A percentile compares a stretch with the other conserved stretches of the same genome.
These are phyloP conservation scores for Hebeloma cylindrosporum DNA, from an alignment of 768 basidiomycete genomes.

Conservation along the genomic window DNA sequence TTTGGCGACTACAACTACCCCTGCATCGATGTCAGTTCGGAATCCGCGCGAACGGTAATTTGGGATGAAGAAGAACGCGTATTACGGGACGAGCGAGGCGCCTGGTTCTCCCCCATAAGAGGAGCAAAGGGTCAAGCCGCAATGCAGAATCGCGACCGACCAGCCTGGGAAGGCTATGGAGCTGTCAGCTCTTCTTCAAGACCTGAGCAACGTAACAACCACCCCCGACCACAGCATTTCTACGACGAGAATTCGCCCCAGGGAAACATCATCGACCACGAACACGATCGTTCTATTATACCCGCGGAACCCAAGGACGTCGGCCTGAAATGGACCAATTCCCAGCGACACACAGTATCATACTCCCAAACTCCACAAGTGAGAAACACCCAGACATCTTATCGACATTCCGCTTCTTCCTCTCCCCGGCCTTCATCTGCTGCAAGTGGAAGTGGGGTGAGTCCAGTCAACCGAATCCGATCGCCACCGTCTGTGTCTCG, in stretches of 20 bases:
- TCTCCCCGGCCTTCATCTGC: conserved; percentile 20
- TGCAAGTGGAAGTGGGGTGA: conserved; percentile 29
- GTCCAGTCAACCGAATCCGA: conserved; percentile 24
- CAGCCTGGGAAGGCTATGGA: conserved; percentile 58
- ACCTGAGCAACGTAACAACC: conserved; percentile 17
- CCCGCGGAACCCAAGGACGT: conserved; percentile 37
- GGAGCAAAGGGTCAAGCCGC: conserved; percentile 44
- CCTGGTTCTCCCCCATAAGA: conserved; percentile 65
- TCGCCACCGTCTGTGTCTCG: conserved; percentile 34
- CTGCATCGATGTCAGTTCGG: conserved; percentile 82
- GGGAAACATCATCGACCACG: conserved; percentile 47
- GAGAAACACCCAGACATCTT: conserved; percentile 6
- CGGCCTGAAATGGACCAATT: conserved; percentile 47
- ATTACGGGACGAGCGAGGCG: conserved; percentile 69
- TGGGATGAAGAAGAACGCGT: conserved; percentile 89
- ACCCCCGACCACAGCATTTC: conserved; percentile 7
- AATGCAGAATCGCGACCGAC: conserved; percentile 36
- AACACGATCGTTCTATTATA: conserved; percentile 34
- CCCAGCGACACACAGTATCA: conserved; percentile 15
- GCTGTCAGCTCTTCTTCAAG: conserved; percentile 37
- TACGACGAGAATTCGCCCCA: conserved; percentile 17
- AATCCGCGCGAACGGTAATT: conserved; percentile 60
- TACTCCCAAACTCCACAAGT: conserved; percentile 26
- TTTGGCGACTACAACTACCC: conserved; percentile 94
- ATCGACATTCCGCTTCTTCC: conserved; percentile 18